Base-by-base conservation (phyloP, 139 green algal species). In the Picochlorum sp. region DNA sequence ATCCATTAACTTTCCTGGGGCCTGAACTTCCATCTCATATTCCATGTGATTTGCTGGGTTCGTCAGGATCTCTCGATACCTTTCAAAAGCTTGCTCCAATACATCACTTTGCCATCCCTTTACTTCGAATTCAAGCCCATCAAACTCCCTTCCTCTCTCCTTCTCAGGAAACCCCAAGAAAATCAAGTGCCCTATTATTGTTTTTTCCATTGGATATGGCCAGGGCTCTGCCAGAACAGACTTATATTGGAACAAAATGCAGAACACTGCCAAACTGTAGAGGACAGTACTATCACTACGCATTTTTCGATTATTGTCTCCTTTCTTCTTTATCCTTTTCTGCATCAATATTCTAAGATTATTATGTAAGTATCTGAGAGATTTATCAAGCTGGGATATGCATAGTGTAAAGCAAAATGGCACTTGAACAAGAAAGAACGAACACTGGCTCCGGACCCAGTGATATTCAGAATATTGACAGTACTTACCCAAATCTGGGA, bases 61-160 rank as follows among this genome's bases (percentile, higher is more conserved):
- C 52, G 53, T 13, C 16, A 59, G 8, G 2, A 41, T 28, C 14
- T 12, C 6, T 30, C 14, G 24, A 30, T 59, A 59, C 7, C 52
- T n/a, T 18, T 45, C 52, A 50, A 59, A 59, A 18, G 52, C 52
- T 14, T 59, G 20, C 9, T 59, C 24, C 14, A 59, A n/a, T 7
- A 47, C 22, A 47, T 47, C 39, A 47, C 39, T 47, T 14, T 16
- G 20, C 39, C 39, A 47, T n/a, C 39, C 39, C 6, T 26, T 20
- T 7, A n/a, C 22, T 20, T 47, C 39, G 2, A 47, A 47, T 47
- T 16, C 8, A 47, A 47, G n/a, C n/a, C n/a, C n/a, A n/a, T n/a
- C n/a, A n/a, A n/a, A n/a, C n/a, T n/a, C n/a, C n/a, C n/a, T 20
- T 47, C 18, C 18, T 8, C 5, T 26, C 8, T 18, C 22, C 39